A percentile compares a stretch with the other conserved stretches of the same genome.
phyloP scores from a whole-genome alignment of 371 early-diverging fungal species.

The Haplosporangium sp. region DNA sequence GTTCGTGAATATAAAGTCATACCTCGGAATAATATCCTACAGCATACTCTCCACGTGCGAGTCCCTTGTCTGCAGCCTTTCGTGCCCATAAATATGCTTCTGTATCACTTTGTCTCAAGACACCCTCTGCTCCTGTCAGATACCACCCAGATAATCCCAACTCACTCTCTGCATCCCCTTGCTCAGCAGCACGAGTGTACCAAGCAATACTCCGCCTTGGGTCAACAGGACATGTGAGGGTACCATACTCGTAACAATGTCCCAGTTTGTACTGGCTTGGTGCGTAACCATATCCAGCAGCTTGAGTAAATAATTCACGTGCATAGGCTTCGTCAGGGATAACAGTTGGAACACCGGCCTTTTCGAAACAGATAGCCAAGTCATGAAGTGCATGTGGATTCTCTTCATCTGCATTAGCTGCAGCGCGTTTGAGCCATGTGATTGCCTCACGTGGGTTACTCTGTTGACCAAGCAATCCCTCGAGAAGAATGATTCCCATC shows the following conservation, averaged over 20 bases:
- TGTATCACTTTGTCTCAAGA: constrained; percentile 82
- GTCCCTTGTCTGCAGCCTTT: constrained; percentile 85
- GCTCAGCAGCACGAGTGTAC: constrained; percentile 94
- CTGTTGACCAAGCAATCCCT: constrained; percentile 79
- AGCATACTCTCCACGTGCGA: constrained; percentile 90
- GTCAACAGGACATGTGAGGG: constrained; percentile 88
- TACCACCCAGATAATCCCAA: constrained; percentile 93
- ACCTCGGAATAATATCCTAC: constrained; percentile 88
- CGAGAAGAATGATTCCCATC: constrained; percentile 87
- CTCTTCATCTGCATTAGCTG: constrained; percentile 87
- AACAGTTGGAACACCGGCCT: constrained; percentile 78
- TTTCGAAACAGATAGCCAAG: constrained; percentile 90
- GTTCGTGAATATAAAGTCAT: not conserved
- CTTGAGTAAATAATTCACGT: constrained; percentile 89
- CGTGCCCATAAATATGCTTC: constrained; percentile 93
- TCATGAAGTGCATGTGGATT: constrained; percentile 96
- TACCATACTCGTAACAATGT: constrained; percentile 94
- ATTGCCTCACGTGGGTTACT: constrained; percentile 88
- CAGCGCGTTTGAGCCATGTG: constrained; percentile 94
- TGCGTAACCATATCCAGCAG: constrained; percentile 94
- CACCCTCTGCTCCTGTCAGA: constrained; percentile 85
- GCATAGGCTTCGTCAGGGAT: constrained; percentile 89
- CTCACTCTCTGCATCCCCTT: constrained; percentile 85
- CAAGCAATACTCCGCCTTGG: constrained; percentile 94
- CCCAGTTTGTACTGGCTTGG: constrained; percentile 95